Conservation (phyloP, 2,329 filamentous ascomycete species). For the Clonostachys rosea region DNA sequence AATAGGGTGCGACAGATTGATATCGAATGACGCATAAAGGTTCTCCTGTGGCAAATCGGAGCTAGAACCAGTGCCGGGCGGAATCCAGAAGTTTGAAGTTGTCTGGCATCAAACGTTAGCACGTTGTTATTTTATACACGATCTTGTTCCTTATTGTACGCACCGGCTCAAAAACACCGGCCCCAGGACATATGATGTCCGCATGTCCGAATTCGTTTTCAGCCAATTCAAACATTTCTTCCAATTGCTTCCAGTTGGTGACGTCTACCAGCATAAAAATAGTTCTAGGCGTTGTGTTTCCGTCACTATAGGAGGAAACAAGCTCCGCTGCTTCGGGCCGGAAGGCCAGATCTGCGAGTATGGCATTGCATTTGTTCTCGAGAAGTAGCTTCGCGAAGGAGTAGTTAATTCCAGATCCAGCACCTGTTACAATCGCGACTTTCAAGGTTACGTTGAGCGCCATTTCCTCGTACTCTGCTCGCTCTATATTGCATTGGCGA, state of each 20-base stretch:
- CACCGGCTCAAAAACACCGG: conserved; percentile 35
- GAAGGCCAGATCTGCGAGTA: conserved; percentile 39
- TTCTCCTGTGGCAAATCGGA: neutral
- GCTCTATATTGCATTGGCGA: no score
- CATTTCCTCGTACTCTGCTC: neutral
- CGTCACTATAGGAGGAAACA: conserved; percentile 9
- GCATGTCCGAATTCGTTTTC: conserved; percentile 20
- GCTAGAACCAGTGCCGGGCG: neutral
- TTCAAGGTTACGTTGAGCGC: conserved; percentile 21
- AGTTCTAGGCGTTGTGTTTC: conserved; percentile 13
- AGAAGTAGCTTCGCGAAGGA: conserved; percentile 37
- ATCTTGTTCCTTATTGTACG: neutral
- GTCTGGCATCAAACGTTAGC: neutral
- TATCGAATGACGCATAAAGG: conserved; percentile 10
- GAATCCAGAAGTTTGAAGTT: conserved; percentile 5
- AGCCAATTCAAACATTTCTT: conserved; percentile 20
- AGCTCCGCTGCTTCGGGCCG: conserved; percentile 31
- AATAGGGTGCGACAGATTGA: conserved; percentile 23
- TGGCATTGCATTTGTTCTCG: conserved; percentile 34
- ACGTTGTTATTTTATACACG: neutral
- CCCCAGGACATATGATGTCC: conserved; percentile 42
- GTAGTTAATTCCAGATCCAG: conserved; percentile 10
- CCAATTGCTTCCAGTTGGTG: conserved; percentile 22
- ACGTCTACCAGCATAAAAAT: conserved; percentile 38
- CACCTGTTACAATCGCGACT: conserved; percentile 40